These are phyloP conservation scores for Colletotrichum plurivorum DNA, from an alignment of 2,329 filamentous ascomycete species.

Conservation along the genomic window DNA sequence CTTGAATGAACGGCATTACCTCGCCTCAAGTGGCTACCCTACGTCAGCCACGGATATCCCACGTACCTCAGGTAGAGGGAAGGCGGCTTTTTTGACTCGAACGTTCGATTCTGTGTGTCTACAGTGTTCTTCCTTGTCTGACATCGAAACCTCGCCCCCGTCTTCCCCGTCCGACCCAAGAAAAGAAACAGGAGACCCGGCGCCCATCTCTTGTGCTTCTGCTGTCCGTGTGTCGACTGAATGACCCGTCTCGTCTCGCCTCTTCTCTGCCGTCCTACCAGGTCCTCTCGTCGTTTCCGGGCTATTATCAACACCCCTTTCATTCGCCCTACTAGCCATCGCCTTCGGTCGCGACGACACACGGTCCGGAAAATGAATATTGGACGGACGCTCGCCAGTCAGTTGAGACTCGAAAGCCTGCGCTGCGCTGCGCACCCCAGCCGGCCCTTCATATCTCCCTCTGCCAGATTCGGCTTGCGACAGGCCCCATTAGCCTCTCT, in stretches of 20 bases:
- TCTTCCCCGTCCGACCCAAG: slow-evolving; percentile 23
- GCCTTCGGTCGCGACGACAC: neutral
- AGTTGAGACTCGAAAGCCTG: slow-evolving; percentile 6
- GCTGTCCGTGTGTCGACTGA: slow-evolving; percentile 29
- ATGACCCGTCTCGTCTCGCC: slow-evolving; percentile 9
- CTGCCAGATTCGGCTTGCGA: slow-evolving; percentile 30
- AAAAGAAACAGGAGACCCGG: slow-evolving; percentile 29
- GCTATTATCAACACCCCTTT: slow-evolving; percentile 14
- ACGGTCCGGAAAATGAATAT: slow-evolving; percentile 25
- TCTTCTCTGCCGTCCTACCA: neutral
- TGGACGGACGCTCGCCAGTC: slow-evolving; percentile 4
- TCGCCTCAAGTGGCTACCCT: too few species aligned
- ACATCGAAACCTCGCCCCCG: slow-evolving; percentile 15
- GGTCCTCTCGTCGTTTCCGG: neutral
- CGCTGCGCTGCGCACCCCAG: slow-evolving; percentile 13
- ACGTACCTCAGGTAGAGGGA: neutral
- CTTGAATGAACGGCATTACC: too few species aligned
- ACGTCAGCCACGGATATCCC: too few species aligned
- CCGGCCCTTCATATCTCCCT: slow-evolving; percentile 29
- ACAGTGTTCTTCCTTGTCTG: slow-evolving; percentile 8
- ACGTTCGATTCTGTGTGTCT: slow-evolving; percentile 1
- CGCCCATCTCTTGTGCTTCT: slow-evolving; percentile 24
- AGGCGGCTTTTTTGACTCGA: slow-evolving; percentile 6
- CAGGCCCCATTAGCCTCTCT: slow-evolving; percentile 18
- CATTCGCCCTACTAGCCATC: slow-evolving; percentile 6